phyloP scores from a whole-genome alignment of 495 filamentous ascomycete species.

The Penicillium cosmopolitanum region DNA sequence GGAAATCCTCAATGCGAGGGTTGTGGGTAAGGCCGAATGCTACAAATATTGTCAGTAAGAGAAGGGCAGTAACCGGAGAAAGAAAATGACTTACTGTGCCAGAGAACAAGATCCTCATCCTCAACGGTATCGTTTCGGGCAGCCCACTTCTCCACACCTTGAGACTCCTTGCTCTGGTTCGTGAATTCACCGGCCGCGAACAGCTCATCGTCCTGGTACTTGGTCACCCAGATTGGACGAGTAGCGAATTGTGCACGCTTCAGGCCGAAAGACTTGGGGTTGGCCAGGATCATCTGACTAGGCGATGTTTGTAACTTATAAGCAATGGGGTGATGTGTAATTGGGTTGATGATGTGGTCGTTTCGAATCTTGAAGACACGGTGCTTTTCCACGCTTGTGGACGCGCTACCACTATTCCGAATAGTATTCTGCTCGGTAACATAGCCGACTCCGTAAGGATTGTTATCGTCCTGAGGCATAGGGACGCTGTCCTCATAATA shows the following conservation, averaged over 20 bases:
- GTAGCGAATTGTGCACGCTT: slow-evolving; percentile 83
- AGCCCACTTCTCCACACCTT: slow-evolving; percentile 45
- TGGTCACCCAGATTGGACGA: slow-evolving; percentile 80
- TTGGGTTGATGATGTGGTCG: slow-evolving; percentile 62
- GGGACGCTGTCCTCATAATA: slow-evolving; percentile 74
- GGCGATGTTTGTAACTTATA: slow-evolving; percentile 78
- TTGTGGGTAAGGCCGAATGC: slow-evolving; percentile 67
- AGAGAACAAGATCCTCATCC: slow-evolving; percentile 47
- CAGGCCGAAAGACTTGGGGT: slow-evolving; percentile 68
- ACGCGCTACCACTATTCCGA: slow-evolving; percentile 62
- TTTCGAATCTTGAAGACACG: slow-evolving; percentile 86
- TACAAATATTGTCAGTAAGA: slow-evolving; percentile 17
- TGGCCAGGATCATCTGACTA: slow-evolving; percentile 79
- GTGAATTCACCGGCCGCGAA: slow-evolving; percentile 86
- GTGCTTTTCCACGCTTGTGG: slow-evolving; percentile 64
- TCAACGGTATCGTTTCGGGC: slow-evolving; percentile 54
- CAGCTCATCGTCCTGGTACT: slow-evolving; percentile 77
- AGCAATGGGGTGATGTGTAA: slow-evolving; percentile 75
- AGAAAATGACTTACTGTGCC: slow-evolving; percentile 43
- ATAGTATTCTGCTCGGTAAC: slow-evolving; percentile 64
- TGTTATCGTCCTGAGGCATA: slow-evolving; percentile 69
- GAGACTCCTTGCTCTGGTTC: slow-evolving; percentile 74
- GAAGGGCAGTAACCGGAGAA: background rate
- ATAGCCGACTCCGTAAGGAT: slow-evolving; percentile 81
- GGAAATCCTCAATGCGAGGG: slow-evolving; percentile 64